Conservation (phyloP, 176 grass and related monocot genomes). For the Avena atlantica region DNA sequence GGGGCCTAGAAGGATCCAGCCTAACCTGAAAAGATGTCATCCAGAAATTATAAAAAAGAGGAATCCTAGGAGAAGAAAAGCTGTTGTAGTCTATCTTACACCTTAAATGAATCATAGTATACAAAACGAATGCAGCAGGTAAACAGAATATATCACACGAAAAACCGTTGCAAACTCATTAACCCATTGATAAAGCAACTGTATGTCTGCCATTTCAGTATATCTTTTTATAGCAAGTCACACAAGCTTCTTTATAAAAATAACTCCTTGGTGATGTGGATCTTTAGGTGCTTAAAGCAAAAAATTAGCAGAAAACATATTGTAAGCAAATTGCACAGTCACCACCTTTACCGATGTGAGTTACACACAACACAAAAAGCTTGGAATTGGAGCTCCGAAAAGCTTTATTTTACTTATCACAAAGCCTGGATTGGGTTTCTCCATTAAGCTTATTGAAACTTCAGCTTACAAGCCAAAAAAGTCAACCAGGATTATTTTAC, state of each 20-base stretch:
- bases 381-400: too few relatives aligned
- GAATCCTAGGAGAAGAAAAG: background rate
- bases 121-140: conserved; percentile 15
- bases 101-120: conserved; percentile 24
- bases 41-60: background rate
- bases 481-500: background rate
- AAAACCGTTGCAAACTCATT: background rate
- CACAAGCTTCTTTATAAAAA: background rate
- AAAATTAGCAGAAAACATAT: conserved; percentile 23
- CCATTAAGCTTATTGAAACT: background rate
- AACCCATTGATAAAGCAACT: background rate
- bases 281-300: background rate
- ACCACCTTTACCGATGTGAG: background rate
- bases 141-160: background rate
- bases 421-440: background rate
- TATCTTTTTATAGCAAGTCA: background rate
- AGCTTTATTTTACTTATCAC: background rate
- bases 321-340: background rate
- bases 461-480: conserved; percentile 3
- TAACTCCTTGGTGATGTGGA: background rate
- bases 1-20: conserved; percentile 84
- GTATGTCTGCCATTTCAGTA: background rate
- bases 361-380: background rate
- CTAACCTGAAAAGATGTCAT: conserved; percentile 62
- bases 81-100: background rate